These are phyloP conservation scores for Phytophthora citrophthora DNA, from an alignment of 352 stramenopile genomes.

Conservation along the genomic window DNA sequence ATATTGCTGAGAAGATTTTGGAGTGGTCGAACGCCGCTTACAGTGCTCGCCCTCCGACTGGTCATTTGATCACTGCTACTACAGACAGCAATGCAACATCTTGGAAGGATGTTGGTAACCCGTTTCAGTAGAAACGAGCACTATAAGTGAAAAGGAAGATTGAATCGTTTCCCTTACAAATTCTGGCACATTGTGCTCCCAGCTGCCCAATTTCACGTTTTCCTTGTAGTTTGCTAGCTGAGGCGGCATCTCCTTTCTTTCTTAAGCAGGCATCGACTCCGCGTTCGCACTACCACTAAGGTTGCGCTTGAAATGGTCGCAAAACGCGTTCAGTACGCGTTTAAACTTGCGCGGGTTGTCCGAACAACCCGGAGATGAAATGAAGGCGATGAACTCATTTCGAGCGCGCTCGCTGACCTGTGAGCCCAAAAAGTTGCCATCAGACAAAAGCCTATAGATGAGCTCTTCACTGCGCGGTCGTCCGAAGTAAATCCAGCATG, in stretches of 20 bases:
- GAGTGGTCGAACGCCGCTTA: conserved; percentile 61
- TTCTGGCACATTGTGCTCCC: conserved; percentile 8
- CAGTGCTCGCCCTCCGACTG: conserved; percentile 54
- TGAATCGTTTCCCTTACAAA: conserved; percentile 23
- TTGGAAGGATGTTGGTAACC: conserved; percentile 75
- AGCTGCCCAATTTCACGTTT: conserved; percentile 1
- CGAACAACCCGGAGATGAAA: conserved; percentile 64
- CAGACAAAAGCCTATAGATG: conserved; percentile 57
- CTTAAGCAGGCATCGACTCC: conserved; percentile 21
- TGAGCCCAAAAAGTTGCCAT: conserved; percentile 67
- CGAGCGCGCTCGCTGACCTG: conserved; percentile 61
- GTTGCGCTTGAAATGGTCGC: conserved; percentile 78
- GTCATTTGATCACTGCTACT: conserved; percentile 73
- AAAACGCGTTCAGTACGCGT: conserved; percentile 76
- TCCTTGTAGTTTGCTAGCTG: not conserved
- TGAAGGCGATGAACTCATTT: conserved; percentile 62
- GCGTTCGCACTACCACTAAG: conserved; percentile 27
- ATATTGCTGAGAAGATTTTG: conserved; percentile 81
- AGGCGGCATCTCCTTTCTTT: not conserved
- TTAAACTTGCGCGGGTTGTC: conserved; percentile 86
- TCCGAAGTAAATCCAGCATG: conserved; percentile 78
- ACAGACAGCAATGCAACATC: conserved; percentile 64
- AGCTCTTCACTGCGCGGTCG: conserved; percentile 67
- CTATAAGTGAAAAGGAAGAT: not conserved
- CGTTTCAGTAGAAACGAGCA: conserved; percentile 56